Conservation (phyloP, 371 early-diverging fungal species). For the Circinella umbellata region DNA sequence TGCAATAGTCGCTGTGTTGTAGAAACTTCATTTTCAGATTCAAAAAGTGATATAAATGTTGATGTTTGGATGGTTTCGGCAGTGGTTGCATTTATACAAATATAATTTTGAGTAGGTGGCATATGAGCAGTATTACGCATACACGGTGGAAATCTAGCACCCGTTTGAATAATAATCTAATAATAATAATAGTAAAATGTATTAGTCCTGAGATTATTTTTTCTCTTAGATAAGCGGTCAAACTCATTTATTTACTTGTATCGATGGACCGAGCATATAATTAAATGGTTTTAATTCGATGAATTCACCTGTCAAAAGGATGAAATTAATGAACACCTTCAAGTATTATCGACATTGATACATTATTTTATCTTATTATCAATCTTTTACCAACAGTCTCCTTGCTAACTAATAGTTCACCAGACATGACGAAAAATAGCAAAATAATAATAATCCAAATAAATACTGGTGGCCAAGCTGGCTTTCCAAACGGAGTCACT, state of each 20-base stretch:
- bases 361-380: background rate
- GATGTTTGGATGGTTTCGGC: conserved; percentile 4
- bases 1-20: background rate
- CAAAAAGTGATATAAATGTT: conserved; percentile 16
- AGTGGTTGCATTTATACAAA: conserved; percentile 26
- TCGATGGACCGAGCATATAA: conserved; percentile 31
- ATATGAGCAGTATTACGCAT: conserved; percentile 50
- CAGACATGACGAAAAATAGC: conserved; percentile 25
- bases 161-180: conserved; percentile 46
- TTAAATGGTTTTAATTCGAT: conserved; percentile 29
- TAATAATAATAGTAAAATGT: background rate
- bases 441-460: conserved; percentile 22
- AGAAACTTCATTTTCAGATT: conserved; percentile 12
- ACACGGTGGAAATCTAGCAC: conserved; percentile 58
- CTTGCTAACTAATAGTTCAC: conserved; percentile 26
- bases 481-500: conserved; percentile 13
- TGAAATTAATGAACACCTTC: background rate
- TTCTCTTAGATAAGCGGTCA: background rate
- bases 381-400: conserved; percentile 20
- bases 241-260: conserved; percentile 17
- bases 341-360: background rate
- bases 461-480: conserved; percentile 22
- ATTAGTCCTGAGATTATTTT: too few species aligned
- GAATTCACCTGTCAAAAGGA: conserved; percentile 23
- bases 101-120: conserved; percentile 30